Base-by-base conservation (phyloP, 1,284 basidiomycete species). In the Kalmanozyma brasiliensis region DNA sequence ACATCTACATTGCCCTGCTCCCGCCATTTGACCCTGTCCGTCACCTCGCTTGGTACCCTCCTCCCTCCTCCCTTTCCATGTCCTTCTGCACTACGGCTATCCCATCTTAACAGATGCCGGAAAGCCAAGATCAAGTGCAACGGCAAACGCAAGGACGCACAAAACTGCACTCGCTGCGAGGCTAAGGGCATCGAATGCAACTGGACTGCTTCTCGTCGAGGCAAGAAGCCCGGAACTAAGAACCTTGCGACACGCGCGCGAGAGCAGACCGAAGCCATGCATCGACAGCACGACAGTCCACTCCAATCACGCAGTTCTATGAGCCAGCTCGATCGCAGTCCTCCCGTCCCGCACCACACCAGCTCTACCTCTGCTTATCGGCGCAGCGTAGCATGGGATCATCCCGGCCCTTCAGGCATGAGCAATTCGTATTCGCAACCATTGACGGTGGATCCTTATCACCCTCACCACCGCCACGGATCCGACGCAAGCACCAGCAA, bases 101-200 rank as follows among this genome's bases (percentile, higher is more conserved):
- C 8, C 11, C n/a, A 17, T 24, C 16, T 7, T 4, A 10, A 56
- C 38, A 69, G 66, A 52, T 69, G 66, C 47, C 38, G 66, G 16
- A 63, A 63, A 38, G 66, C 66, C 11, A 69, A 69, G 66, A 75
- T 69, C 59, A 69, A 69, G 42, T 69, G 66, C 56, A 69, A 63
- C 37, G 66, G 66, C 33, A 69, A 69, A 42, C 59, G 66, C 38
- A 69, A 69, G 33, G 66, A 69, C 10, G 66, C 60, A 2, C 66
- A 63, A 23, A 69, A 69, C 45, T 69, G 66, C 32, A 51, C 66
- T 1, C 51, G 66, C 23, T 69, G 66, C 41, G 60, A 69, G 42
- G 66, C 56, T 26, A 69, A 69, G 40, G 66, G 66, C 19, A 60
- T 69, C 32, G 60, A 58, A 20, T 69, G 66, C 56, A 59, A 56